Evolutionary conservation across 768 basidiomycete species (phyloP), one percentile per base, ranked within the genome.

Genomic region (Leucogyrophana mollusca): DNA sequence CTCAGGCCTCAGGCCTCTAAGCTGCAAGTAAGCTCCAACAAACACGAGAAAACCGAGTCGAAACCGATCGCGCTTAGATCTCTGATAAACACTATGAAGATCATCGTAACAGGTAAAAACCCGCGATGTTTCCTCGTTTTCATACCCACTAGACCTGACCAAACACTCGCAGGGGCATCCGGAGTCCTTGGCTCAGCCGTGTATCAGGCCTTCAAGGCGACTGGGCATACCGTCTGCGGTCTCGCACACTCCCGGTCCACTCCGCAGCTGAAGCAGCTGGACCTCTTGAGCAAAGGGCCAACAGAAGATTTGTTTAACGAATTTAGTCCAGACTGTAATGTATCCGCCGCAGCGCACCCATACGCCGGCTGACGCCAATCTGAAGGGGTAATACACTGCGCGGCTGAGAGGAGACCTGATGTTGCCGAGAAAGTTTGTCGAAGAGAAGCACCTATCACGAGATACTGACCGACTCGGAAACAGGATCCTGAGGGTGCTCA

Each of bases 371-470:
- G n/a, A 40, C 56, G 53, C 23, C 9, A 34, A 46, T 18, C 46
- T 42, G 56, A 59, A 87, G 85, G 87, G 83, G 82, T 97, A 32
- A 83, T 98, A 13, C 95, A 98, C 60, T 96, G 94, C 58, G 95
- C 95, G 11, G 95, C 95, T 2, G 94, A 98, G 68, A 71, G 95
- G 50, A 73, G 94, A 35, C 93, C 94, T 4, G 94, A 97, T 60
- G 88, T 91, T 10, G 94, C 92, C 46, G 91, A 95, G 64, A 87
- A 87, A 71, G 93, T 89, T 52, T 40, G 76, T 62, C 25, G 32
- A 3, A 34, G 20, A 27, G 18, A 27, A 21, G 24, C 30, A 27
- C 25, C 34, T 20, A 23, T 21, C 30, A 51, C 45, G 11, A 23
- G 41, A 34, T 25, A 25, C 9, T 25, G 9, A 37, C n/a, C 9